Base-by-base conservation (phyloP, 2,329 filamentous ascomycete species). In the Onygenales sp. region DNA sequence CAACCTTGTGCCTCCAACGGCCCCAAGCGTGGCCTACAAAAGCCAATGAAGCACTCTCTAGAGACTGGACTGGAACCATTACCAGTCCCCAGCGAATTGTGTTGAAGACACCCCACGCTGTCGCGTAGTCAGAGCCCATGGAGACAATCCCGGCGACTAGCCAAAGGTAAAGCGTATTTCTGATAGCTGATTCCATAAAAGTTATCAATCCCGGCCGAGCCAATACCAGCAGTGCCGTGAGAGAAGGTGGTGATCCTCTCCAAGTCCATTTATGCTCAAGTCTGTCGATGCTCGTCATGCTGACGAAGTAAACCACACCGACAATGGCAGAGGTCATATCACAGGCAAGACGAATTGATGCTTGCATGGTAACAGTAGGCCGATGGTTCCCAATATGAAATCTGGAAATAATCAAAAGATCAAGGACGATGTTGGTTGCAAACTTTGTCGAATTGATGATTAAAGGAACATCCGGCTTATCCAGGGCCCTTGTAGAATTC, bases 71-170 rank as follows among this genome's bases (percentile, higher is more conserved):
- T 0, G 85, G 85, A 0, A 88, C 83, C 85, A 88, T 89, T 33
- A 88, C 71, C 0, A 88, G 70, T 0, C 85, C 85, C 85, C 85
- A 88, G 11, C 84, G 77, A 42, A 88, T 88, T 0, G 84, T 88
- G 52, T 79, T 85, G 70, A 89, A 89, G 8, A 88, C 73, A 1
- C 84, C 82, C 85, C 84, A 89, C 0, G 85, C 83, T 0, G 84
- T 88, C 0, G 84, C 81, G 63, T 88, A 88, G 6, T 80, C 76
- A 0, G 71, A 67, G 0, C 84, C 84, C 54, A 88, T 72, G 0
- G 77, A 69, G 0, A 88, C 77, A 14, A 89, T 85, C 4, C 76
- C 80, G 51, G 71, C 77, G 0, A 88, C 77, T 0, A 88, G 73
- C 85, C 84, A 88, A 0, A 88, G 76, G 55, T 88, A 88, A 0